Evolutionary conservation across 2,329 filamentous ascomycete species (phyloP).

Genomic region (Sarocladiaceae sp.): DNA sequence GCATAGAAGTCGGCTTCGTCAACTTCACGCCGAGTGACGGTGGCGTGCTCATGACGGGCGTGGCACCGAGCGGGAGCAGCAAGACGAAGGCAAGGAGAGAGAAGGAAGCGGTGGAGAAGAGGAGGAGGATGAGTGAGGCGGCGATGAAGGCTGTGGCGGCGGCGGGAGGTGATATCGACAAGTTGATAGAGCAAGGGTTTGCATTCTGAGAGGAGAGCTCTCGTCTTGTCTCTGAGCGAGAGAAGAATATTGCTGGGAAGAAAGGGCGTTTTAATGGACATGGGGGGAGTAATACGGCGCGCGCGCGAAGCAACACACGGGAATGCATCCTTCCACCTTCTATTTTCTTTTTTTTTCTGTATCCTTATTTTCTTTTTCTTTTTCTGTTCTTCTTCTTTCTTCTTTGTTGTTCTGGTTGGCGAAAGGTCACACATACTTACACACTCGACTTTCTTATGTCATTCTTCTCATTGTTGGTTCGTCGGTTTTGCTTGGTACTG

Average conservation of each 20-base stretch:
- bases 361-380: not conserved
- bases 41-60: slow-evolving; percentile 73
- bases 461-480: slow-evolving; percentile 8
- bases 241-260: too few relatives aligned
- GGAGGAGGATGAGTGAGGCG: slow-evolving; percentile 60
- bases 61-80: slow-evolving; percentile 82
- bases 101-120: slow-evolving; percentile 75
- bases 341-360: too few relatives aligned
- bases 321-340: too few relatives aligned
- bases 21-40: slow-evolving; percentile 85
- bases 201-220: too few relatives aligned
- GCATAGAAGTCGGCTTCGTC: slow-evolving; percentile 58
- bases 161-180: slow-evolving; percentile 60
- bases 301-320: too few relatives aligned
- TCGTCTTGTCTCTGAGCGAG: too few relatives aligned
- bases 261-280: too few relatives aligned
- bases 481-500: not conserved
- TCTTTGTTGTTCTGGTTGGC: slow-evolving; percentile 3
- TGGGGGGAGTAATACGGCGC: too few relatives aligned
- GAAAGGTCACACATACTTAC: slow-evolving; percentile 1
- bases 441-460: not conserved
- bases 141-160: slow-evolving; percentile 63
- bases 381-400: slow-evolving; percentile 2
- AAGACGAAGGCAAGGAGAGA: slow-evolving; percentile 95
- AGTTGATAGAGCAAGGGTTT: slow-evolving; percentile 45